Percentiles rank a stretch among this genome's conserved stretches.
Conservation (phyloP, 1,139 yeast genomes). For the Geotrichum klebahnii region DNA sequence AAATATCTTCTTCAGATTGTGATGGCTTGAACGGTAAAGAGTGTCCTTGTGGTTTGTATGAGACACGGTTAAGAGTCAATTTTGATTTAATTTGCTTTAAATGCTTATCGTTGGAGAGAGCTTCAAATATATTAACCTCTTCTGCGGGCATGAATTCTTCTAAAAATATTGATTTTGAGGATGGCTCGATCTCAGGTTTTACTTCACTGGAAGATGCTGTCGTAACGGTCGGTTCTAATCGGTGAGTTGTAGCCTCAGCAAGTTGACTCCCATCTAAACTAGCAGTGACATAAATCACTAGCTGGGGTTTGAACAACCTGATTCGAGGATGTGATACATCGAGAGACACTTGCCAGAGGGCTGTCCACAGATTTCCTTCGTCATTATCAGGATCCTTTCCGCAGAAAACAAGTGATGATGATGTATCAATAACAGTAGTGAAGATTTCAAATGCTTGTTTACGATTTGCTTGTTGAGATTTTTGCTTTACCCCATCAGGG, state of each 20-base stretch:
- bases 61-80: conserved; percentile 17
- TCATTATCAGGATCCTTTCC: conserved; percentile 9
- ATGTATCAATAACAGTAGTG: conserved; percentile 16
- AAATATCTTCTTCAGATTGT: not conserved
- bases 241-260: not conserved
- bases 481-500: conserved; percentile 7
- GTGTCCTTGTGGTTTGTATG: not conserved
- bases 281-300: conserved; percentile 17
- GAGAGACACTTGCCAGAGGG: conserved; percentile 30
- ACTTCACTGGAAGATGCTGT: not conserved
- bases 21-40: not conserved
- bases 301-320: conserved; percentile 29
- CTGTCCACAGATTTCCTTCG: conserved; percentile 16
- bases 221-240: not conserved
- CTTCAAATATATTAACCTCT: conserved; percentile 28
- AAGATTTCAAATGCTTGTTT: conserved; percentile 20
- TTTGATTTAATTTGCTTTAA: conserved; percentile 19
- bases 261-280: conserved; percentile 13
- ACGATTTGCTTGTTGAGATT: conserved; percentile 4
- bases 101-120: conserved; percentile 24
- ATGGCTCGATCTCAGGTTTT: conserved; percentile 8
- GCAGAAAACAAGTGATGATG: conserved; percentile 3
- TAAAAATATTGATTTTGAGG: conserved; percentile 17
- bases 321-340: conserved; percentile 33
- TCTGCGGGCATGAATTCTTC: conserved; percentile 28